Evolutionary conservation across 2,329 filamentous ascomycete species (phyloP), one percentile per base, ranked within the genome.

Genomic region (Bipolaris sorokiniana): DNA sequence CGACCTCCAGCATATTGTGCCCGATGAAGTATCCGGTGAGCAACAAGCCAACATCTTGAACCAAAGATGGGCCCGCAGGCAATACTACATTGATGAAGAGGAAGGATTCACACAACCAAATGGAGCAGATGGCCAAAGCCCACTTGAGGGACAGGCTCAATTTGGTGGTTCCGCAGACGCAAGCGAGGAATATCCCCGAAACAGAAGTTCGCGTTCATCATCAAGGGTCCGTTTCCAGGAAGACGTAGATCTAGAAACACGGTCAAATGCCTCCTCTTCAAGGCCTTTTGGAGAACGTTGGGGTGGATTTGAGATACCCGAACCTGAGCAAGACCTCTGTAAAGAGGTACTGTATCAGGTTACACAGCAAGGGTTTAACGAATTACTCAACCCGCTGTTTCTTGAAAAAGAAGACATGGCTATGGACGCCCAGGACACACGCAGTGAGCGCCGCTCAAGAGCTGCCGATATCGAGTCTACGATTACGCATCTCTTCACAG

Each of bases 311-410:
- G 90, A 92, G 50, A 88, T 96, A 15, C 90, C 90, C 0, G 87
- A 90, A 63, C 88, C 89, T 0, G 92, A 97, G 74, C 85, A 84
- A 57, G 92, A 97, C 73, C 88, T 91, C 5, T 92, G 91, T 36
- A 91, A 90, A 65, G 92, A 98, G 71, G 90, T 97, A 3, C 80
- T 98, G 1, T 97, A 96, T 70, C 91, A 97, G 73, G 88, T 96
- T 31, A 92, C 91, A 0, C 92, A 97, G 75, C 90, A 97, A 75
- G 90, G 92, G 0, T 91, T 97, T 78, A 97, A 98, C 69, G 92
- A 98, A 76, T 81, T 98, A 2, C 84, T 99, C 0, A 91, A 98
- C 70, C 84, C 88, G 1, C 82, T 99, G 0, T 99, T 99, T 79
- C 89, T 89, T 65, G 82, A 84, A 4, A 89, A 89, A 63, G 94